Conservation (phyloP, 352 stramenopile species). For the Thalassiosira tumida region DNA sequence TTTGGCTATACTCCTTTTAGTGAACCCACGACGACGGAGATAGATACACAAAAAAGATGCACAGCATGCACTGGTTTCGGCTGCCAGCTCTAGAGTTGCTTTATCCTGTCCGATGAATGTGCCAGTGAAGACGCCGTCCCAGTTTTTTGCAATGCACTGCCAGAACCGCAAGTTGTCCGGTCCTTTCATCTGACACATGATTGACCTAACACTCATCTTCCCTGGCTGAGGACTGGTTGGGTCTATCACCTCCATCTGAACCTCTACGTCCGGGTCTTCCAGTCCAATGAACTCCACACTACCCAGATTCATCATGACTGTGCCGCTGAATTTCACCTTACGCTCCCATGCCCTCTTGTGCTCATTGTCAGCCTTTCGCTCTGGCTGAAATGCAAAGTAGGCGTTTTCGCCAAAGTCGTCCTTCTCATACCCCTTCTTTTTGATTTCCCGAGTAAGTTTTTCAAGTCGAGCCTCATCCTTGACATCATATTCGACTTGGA, state of each 20-base stretch:
- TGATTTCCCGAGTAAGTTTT: not conserved
- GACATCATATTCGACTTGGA: not conserved
- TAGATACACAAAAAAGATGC: not conserved
- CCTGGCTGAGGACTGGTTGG: not conserved
- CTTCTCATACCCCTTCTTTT: slow-evolving; percentile 6
- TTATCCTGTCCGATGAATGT: slow-evolving; percentile 8
- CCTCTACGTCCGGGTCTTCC: not conserved
- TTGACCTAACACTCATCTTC: slow-evolving; percentile 9
- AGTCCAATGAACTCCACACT: slow-evolving; percentile 5
- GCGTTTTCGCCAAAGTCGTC: not conserved
- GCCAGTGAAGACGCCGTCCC: not conserved
- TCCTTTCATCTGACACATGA: not conserved
- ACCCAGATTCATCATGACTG: not conserved
- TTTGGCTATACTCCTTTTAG: not conserved
- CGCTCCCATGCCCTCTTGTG: not conserved
- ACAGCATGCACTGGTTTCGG: not conserved
- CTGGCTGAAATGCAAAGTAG: slow-evolving; percentile 12
- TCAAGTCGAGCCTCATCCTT: not conserved
- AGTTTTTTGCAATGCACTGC: not conserved
- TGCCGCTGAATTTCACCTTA: slow-evolving; percentile 10
- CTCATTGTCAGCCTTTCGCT: not conserved
- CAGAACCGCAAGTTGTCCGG: not conserved
- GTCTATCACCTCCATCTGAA: not conserved
- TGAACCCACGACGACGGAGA: not conserved
- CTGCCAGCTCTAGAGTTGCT: not conserved